These are phyloP conservation scores for Globisporangium carolinianum DNA, from an alignment of 352 stramenopile genomes.

Conservation along the genomic window DNA sequence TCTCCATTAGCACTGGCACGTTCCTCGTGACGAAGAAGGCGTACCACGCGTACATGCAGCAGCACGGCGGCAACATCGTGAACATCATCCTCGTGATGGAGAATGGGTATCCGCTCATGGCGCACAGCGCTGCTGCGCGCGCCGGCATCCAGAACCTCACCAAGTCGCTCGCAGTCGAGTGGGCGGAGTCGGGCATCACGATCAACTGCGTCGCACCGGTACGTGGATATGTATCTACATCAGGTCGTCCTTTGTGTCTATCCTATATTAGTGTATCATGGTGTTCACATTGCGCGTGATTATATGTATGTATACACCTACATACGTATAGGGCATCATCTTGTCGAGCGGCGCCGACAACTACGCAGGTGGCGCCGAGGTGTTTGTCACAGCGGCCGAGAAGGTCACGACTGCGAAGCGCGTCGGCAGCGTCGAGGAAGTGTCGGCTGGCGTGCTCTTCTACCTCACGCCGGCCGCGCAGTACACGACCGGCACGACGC, in stretches of 20 bases:
- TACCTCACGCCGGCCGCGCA: conserved; percentile 71
- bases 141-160: conserved; percentile 92
- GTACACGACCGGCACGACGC: conserved; percentile 82
- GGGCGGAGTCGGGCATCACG: conserved; percentile 87
- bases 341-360: conserved; percentile 79
- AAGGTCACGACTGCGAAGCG: conserved; percentile 80
- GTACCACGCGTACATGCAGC: conserved; percentile 91
- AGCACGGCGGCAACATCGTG: conserved; percentile 91
- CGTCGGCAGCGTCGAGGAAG: conserved; percentile 87
- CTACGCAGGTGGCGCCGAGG: conserved; percentile 84
- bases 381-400: conserved; percentile 77
- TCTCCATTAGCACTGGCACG: conserved; percentile 63
- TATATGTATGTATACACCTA: no score
- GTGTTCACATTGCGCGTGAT: no score
- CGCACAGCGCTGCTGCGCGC: conserved; percentile 85
- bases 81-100: conserved; percentile 94
- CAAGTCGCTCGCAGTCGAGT: conserved; percentile 92
- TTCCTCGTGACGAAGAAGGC: conserved; percentile 91
- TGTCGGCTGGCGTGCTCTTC: conserved; percentile 75
- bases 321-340: conserved; percentile 50
- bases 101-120: conserved; percentile 91
- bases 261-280: background rate
- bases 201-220: conserved; percentile 92
- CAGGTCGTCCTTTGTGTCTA: background rate
- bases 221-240: conserved; percentile 4